These are phyloP conservation scores for Dactylellina cionopaga DNA, from an alignment of 2,329 filamentous ascomycete genomes.

Conservation along the genomic window DNA sequence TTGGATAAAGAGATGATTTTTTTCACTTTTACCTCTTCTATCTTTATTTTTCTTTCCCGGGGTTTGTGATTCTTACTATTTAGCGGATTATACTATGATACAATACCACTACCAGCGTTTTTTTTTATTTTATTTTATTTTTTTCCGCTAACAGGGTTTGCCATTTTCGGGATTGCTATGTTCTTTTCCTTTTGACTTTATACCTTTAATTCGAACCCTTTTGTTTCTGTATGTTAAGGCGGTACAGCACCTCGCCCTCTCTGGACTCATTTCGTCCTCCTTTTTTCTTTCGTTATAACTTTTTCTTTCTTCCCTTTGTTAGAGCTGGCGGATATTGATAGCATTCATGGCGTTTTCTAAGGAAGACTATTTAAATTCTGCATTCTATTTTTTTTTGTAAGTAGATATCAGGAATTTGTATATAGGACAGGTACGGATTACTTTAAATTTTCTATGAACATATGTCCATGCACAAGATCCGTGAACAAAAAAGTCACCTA, in stretches of 20 bases:
- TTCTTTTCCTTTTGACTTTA: slow-evolving; percentile 14
- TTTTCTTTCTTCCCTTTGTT: slow-evolving; percentile 40
- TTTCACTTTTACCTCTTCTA: slow-evolving; percentile 11
- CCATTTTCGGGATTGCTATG: slow-evolving; percentile 3
- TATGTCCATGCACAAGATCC: too few relatives aligned
- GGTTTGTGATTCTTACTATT: slow-evolving; percentile 18
- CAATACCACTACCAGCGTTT: slow-evolving; percentile 22
- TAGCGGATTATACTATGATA: slow-evolving; percentile 41
- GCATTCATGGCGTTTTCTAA: slow-evolving; percentile 47
- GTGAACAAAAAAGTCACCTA: too few relatives aligned
- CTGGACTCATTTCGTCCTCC: slow-evolving; percentile 4
- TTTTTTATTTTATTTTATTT: slow-evolving; percentile 20
- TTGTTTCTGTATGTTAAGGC: slow-evolving; percentile 11
- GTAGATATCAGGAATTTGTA: slow-evolving; percentile 45
- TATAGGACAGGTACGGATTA: slow-evolving; percentile 28
- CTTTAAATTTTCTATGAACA: too few relatives aligned
- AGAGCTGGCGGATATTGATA: slow-evolving; percentile 35
- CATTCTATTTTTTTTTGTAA: slow-evolving; percentile 1
- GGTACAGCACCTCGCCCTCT: not conserved
- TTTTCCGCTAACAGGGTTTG: slow-evolving; percentile 17
- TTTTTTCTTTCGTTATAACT: not conserved
- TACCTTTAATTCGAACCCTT: slow-evolving; percentile 7
- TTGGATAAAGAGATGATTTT: slow-evolving; percentile 43
- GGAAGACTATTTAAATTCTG: not conserved
- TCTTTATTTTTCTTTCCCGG: not conserved